Evolutionary conservation across 345 rosid species (phyloP), one percentile per base, ranked within the genome.

Genomic region (Salix udensis): DNA sequence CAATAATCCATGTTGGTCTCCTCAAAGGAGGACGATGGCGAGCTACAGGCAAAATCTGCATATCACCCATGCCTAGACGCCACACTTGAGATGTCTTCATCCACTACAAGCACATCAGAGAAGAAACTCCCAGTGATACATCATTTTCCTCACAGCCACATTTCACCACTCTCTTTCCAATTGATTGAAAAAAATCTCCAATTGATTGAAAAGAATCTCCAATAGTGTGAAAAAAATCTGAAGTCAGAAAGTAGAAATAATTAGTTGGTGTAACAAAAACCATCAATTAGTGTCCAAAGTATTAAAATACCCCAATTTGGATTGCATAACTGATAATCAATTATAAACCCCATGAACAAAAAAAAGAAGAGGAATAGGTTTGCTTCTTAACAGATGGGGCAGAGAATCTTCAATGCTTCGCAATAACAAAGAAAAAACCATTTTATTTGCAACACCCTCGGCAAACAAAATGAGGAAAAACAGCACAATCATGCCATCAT

Each of bases 1-100:
- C 85, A 72, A 94, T 85, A 82, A 94, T 90, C 98, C 97, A 94
- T 31, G 88, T 66, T 28, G 97, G 98, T 87, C 94, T 88, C 92
- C 82, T 91, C 80, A 84, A 60, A 18, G 87, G 91, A 82, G 88
- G 80, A 50, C 94, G 91, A 71, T 87, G 82, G 31, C 98, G 92
- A 84, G 86, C 65, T 64, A 91, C 92, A 30, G 91, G 86, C 74
- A 93, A 85, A 80, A 91, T 80, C 65, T 86, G 90, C 84, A 89
- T 80, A 74, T 91, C 97, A 53, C 87, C 83, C 86, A 92, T 80
- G 77, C 94, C 89, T 64, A 88, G 61, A 76, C 87, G 92, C 97
- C 95, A 94, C 78, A 78, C 88, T 79, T 94, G 88, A 75, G 80
- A 77, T 67, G 88, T 82, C 86, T 93, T 92, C 98, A 93, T 93